Conservation (phyloP, 176 grass and related monocot genomes). For the Ensete glaucum region DNA sequence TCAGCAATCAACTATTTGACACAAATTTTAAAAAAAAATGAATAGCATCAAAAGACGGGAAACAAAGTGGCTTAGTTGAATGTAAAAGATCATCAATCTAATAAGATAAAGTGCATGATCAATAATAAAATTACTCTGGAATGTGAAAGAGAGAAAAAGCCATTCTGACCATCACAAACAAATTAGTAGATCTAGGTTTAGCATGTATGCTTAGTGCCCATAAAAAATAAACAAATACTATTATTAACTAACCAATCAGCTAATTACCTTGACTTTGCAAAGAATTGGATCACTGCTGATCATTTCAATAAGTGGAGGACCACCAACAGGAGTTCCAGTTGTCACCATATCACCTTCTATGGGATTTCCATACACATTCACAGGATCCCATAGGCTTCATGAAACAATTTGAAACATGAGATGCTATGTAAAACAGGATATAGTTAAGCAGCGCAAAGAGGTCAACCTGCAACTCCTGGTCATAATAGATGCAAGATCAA, state of each 20-base stretch:
- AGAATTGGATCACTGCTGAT: conserved; percentile 97
- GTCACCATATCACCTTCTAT: conserved; percentile 59
- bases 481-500: conserved; percentile 96
- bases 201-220: not conserved
- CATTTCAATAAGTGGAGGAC: conserved; percentile 81
- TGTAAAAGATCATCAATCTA: not conserved
- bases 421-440: conserved; percentile 9
- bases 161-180: conserved; percentile 19
- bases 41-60: conserved; percentile 1
- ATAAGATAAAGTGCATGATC: not conserved
- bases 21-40: conserved; percentile 7
- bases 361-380: conserved; percentile 70
- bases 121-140: not conserved
- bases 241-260: not conserved
- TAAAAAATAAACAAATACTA: not conserved
- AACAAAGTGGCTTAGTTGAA: not conserved
- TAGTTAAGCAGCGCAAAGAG: not conserved
- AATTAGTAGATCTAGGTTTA: conserved; percentile 1
- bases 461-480: conserved; percentile 79
- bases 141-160: not conserved
- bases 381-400: conserved; percentile 77
- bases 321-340: conserved; percentile 62
- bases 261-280: conserved; percentile 64
- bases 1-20: conserved; percentile 81
- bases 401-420: conserved; percentile 14